Evolutionary conservation across 768 basidiomycete genomes (phyloP).

Genomic region (Lentinula lateritia): DNA sequence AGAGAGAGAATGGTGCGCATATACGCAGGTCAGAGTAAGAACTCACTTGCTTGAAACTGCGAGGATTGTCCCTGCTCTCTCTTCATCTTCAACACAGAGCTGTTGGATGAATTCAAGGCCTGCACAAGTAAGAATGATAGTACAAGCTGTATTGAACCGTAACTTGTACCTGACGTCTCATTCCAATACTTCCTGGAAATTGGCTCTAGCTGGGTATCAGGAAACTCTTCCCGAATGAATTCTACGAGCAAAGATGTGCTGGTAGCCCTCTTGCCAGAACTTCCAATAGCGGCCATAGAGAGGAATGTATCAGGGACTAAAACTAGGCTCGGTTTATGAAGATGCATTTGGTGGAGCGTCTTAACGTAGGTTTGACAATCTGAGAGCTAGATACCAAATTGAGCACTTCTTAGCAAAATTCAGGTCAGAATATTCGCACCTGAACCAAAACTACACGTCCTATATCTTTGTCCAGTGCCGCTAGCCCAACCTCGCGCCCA

Average conservation of each 20-base stretch:
- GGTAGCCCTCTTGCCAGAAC: slow-evolving; percentile 33
- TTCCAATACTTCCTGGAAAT: slow-evolving; percentile 84
- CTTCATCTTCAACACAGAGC: slow-evolving; percentile 75
- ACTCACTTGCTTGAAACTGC: slow-evolving; percentile 74
- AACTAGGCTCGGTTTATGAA: slow-evolving; percentile 65
- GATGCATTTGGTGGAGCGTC: slow-evolving; percentile 79
- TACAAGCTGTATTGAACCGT: not conserved
- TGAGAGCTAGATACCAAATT: slow-evolving; percentile 46
- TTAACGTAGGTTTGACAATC: slow-evolving; percentile 90
- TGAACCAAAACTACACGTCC: slow-evolving; percentile 75
- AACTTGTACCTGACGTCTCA: slow-evolving; percentile 57
- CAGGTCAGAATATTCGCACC: slow-evolving; percentile 32
- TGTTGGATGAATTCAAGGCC: slow-evolving; percentile 78
- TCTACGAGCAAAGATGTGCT: slow-evolving; percentile 63
- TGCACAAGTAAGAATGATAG: slow-evolving; percentile 18
- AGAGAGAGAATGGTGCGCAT: slow-evolving; percentile 14
- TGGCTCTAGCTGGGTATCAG: slow-evolving; percentile 59
- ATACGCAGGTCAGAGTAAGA: slow-evolving; percentile 13
- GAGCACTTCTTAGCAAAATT: not conserved
- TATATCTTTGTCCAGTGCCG: slow-evolving; percentile 76
- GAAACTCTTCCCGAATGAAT: slow-evolving; percentile 71
- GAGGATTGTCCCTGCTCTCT: slow-evolving; percentile 73
- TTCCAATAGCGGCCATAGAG: slow-evolving; percentile 30
- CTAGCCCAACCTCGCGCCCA: slow-evolving; percentile 82
- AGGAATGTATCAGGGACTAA: slow-evolving; percentile 82